Conservation (phyloP, 129 eudicot genomes). For the Flaveria sonorensis region DNA sequence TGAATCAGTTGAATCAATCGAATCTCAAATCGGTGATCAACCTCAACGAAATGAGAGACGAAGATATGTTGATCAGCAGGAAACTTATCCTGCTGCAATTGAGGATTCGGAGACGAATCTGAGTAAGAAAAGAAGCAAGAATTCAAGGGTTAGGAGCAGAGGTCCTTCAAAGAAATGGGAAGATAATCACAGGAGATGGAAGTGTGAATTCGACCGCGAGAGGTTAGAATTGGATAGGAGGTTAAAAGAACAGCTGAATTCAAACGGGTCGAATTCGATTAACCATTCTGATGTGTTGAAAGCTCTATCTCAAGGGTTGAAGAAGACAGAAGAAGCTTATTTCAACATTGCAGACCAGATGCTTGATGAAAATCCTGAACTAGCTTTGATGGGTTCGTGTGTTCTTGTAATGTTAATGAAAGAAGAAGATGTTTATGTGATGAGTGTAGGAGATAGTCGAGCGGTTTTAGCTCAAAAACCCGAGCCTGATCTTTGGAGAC, state of each 20-base stretch:
- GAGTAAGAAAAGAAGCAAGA: constrained; percentile 44
- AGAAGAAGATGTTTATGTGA: constrained; percentile 94
- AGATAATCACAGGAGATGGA: constrained; percentile 92
- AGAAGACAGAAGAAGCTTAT: constrained; percentile 85
- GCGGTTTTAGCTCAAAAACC: constrained; percentile 84
- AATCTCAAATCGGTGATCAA: constrained; percentile 5
- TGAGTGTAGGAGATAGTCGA: constrained; percentile 96
- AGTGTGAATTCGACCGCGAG: constrained; percentile 82
- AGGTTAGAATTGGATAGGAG: constrained; percentile 86
- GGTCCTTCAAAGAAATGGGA: constrained; percentile 79
- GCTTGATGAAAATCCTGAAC: constrained; percentile 90
- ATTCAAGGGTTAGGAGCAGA: constrained; percentile 42
- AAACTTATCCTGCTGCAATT: constrained; percentile 43
- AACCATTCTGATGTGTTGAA: constrained; percentile 79
- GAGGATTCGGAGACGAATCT: constrained; percentile 43
- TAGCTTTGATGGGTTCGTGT: constrained; percentile 97
- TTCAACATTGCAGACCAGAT: constrained; percentile 85
- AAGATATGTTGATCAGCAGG: constrained; percentile 48
- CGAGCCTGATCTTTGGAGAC: constrained; percentile 84
- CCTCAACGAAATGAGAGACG: not conserved
- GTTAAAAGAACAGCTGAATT: constrained; percentile 64
- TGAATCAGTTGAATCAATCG: not conserved
- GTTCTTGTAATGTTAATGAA: constrained; percentile 97
- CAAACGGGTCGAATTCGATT: constrained; percentile 41
- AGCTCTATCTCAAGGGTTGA: constrained; percentile 76